Percentiles rank a stretch among this genome's conserved stretches.
Evolutionary conservation across 1,284 basidiomycete genomes (phyloP).

Genomic region (Melampsora americana): DNA sequence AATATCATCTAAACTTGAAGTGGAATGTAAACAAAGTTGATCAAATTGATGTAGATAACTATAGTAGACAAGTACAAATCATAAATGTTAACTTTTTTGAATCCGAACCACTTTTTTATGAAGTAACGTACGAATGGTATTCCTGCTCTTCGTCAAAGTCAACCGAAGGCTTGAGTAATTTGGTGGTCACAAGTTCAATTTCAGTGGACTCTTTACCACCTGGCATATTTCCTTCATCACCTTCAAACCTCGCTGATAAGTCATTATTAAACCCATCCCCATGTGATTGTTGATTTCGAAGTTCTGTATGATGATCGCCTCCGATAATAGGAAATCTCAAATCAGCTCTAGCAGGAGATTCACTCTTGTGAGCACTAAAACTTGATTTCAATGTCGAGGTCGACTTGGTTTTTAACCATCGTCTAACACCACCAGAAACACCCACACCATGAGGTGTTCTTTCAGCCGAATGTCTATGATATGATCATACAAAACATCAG

Average conservation of each 20-base stretch:
- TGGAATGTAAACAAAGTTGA: constrained; percentile 26
- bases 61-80: not conserved
- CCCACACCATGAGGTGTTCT: constrained; percentile 41
- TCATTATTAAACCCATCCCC: not conserved
- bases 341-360: not conserved
- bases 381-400: constrained; percentile 37
- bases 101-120: not conserved
- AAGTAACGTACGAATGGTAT: constrained; percentile 37
- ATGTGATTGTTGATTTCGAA: not conserved
- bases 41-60: constrained; percentile 44
- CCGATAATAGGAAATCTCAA: not conserved
- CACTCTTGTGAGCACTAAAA: constrained; percentile 6
- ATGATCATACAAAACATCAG: not conserved
- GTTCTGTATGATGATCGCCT: not conserved
- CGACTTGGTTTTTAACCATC: constrained; percentile 42
- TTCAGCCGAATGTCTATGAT: constrained; percentile 34
- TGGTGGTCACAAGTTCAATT: constrained; percentile 16
- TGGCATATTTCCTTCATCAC: not conserved
- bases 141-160: constrained; percentile 27
- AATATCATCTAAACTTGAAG: constrained; percentile 13
- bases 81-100: not conserved
- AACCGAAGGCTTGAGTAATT: constrained; percentile 28
- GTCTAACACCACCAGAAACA: constrained; percentile 40
- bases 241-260: not conserved
- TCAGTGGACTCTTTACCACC: constrained; percentile 10